These are phyloP conservation scores for Erodium maritimum DNA, from an alignment of 345 rosid genomes.

Conservation along the genomic window DNA sequence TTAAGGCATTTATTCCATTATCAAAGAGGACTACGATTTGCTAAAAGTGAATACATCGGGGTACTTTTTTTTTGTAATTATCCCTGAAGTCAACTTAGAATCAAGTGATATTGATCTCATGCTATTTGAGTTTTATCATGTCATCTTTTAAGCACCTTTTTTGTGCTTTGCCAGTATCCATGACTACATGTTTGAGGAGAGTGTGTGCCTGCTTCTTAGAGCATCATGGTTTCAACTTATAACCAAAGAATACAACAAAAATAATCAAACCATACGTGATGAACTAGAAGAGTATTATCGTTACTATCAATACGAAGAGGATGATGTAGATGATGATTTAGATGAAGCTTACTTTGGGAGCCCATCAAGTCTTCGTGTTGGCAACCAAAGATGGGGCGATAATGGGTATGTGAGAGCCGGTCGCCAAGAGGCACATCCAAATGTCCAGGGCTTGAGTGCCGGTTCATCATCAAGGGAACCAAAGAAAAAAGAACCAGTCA, in stretches of 20 bases:
- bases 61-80: too few relatives aligned
- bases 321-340: constrained; percentile 35
- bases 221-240: constrained; percentile 75
- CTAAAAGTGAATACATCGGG: too few relatives aligned
- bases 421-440: constrained; percentile 56
- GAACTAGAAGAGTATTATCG: constrained; percentile 39
- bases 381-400: constrained; percentile 91
- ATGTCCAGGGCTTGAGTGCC: constrained; percentile 31
- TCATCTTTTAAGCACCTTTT: too few relatives aligned
- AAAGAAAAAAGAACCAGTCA: constrained; percentile 38
- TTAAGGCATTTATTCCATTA: too few relatives aligned
- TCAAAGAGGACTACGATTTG: too few relatives aligned
- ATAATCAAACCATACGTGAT: constrained; percentile 11
- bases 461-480: constrained; percentile 49
- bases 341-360: constrained; percentile 53
- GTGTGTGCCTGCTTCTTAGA: constrained; percentile 79
- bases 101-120: too few relatives aligned
- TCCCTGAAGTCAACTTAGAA: too few relatives aligned
- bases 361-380: constrained; percentile 49
- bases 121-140: too few relatives aligned
- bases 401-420: constrained; percentile 87
- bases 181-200: constrained; percentile 93
- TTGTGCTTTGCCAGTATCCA: constrained; percentile 33
- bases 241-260: constrained; percentile 32
- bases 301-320: constrained; percentile 22